phyloP scores from a whole-genome alignment of 2,329 filamentous ascomycete species.

The Lasiodiplodia hormozganensis region DNA sequence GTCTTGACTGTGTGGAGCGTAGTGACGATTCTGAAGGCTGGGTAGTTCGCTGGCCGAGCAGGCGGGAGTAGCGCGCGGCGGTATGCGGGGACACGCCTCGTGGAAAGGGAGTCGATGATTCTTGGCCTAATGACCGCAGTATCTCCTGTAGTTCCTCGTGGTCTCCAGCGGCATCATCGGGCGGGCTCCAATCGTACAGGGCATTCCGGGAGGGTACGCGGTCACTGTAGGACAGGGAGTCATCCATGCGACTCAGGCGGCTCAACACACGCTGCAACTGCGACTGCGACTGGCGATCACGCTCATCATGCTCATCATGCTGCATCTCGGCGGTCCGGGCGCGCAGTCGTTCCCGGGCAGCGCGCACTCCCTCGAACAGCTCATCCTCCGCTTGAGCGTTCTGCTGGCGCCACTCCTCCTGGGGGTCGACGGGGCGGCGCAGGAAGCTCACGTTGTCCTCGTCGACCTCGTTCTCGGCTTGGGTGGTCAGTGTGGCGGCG shows the following conservation, averaged over 20 bases:
- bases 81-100: conserved; percentile 45
- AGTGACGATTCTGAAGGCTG: conserved; percentile 43
- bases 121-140: conserved; percentile 48
- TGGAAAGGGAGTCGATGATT: conserved; percentile 47
- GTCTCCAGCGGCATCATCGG: conserved; percentile 42
- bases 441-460: conserved; percentile 61
- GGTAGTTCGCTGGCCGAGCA: conserved; percentile 36
- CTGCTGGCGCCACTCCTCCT: conserved; percentile 42
- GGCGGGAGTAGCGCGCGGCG: conserved; percentile 38
- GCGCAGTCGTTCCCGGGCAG: conserved; percentile 32
- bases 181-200: conserved; percentile 68
- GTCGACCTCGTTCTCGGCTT: conserved; percentile 53
- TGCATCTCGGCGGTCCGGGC: conserved; percentile 34
- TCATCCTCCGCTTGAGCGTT: conserved; percentile 34
- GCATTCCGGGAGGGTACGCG: conserved; percentile 60
- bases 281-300: conserved; percentile 36
- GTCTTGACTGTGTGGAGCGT: conserved; percentile 49
- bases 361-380: conserved; percentile 29
- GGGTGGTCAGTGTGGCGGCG: conserved; percentile 57
- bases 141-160: conserved; percentile 51
- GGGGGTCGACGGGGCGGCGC: conserved; percentile 50
- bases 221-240: conserved; percentile 59
- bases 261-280: conserved; percentile 55
- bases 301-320: conserved; percentile 46
- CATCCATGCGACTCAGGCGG: conserved; percentile 52